A percentile compares a stretch with the other conserved stretches of the same genome.
phyloP scores from a whole-genome alignment of 768 basidiomycete species.

The Stropharia rugosoannulata region DNA sequence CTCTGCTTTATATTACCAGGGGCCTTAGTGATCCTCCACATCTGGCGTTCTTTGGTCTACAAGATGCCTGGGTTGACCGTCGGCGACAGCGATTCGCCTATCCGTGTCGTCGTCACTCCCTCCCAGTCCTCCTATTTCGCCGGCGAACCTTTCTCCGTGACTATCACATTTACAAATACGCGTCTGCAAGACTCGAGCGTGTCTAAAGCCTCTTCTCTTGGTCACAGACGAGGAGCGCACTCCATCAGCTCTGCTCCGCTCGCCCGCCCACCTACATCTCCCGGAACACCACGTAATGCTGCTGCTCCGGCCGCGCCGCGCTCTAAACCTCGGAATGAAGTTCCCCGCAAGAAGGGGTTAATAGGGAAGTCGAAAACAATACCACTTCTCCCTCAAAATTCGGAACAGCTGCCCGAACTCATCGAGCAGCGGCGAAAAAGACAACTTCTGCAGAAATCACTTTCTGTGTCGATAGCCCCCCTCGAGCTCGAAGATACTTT shows the following conservation, averaged over 20 bases:
- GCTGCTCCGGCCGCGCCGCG: slow-evolving; percentile 20
- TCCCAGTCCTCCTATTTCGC: slow-evolving; percentile 91
- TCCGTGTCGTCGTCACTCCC: slow-evolving; percentile 74
- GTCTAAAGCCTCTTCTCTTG: slow-evolving; percentile 27
- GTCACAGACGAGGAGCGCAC: slow-evolving; percentile 73
- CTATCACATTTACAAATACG: slow-evolving; percentile 85
- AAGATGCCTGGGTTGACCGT: slow-evolving; percentile 16
- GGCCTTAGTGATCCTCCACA: neutral
- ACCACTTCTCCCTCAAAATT: slow-evolving; percentile 20
- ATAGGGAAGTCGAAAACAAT: slow-evolving; percentile 43
- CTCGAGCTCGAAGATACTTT: slow-evolving; percentile 41
- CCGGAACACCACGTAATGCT: slow-evolving; percentile 52
- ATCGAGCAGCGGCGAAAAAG: slow-evolving; percentile 55
- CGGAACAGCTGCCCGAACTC: slow-evolving; percentile 42
- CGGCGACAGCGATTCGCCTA: slow-evolving; percentile 41
- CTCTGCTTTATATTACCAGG: slow-evolving; percentile 5
- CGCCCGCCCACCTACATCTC: slow-evolving; percentile 80
- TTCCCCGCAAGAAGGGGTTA: slow-evolving; percentile 47
- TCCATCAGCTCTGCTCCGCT: slow-evolving; percentile 83
- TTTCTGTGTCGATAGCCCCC: slow-evolving; percentile 63
- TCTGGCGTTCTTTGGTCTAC: neutral
- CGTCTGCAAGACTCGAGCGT: slow-evolving; percentile 48
- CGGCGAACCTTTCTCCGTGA: slow-evolving; percentile 83
- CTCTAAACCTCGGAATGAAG: slow-evolving; percentile 24
- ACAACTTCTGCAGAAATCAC: slow-evolving; percentile 52